A percentile compares a stretch with the other conserved stretches of the same genome.
phyloP scores from a whole-genome alignment of 352 stramenopile species.

The Globisporangium emineosum region DNA sequence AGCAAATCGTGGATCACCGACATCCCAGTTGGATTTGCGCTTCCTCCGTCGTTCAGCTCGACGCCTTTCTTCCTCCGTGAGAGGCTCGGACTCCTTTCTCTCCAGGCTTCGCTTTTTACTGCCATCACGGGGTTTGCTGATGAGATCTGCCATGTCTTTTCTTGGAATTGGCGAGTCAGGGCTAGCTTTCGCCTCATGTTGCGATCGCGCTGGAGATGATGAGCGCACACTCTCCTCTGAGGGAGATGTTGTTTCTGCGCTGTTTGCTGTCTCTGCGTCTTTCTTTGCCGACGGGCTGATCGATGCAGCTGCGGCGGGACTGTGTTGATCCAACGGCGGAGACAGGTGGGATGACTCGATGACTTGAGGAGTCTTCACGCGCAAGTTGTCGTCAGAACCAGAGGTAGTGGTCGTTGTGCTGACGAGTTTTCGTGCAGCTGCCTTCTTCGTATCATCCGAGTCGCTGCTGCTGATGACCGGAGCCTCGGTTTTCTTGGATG shows the following conservation, averaged over 20 bases:
- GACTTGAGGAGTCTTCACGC: constrained; percentile 45
- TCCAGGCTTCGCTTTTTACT: constrained; percentile 45
- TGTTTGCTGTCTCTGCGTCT: constrained; percentile 16
- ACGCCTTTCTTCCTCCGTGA: constrained; percentile 58
- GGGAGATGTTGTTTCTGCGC: constrained; percentile 6
- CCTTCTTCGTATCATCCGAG: constrained; percentile 9
- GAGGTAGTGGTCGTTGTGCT: not conserved
- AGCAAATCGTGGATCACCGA: constrained; percentile 62
- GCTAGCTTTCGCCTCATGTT: constrained; percentile 8
- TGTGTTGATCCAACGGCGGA: constrained; percentile 43
- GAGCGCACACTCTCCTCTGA: not conserved
- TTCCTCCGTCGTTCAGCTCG: constrained; percentile 61
- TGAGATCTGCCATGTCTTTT: constrained; percentile 7
- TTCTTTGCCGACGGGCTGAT: constrained; percentile 59
- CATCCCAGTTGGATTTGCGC: constrained; percentile 81
- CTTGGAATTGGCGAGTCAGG: constrained; percentile 1
- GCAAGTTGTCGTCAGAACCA: constrained; percentile 21
- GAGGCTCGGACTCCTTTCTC: constrained; percentile 21
- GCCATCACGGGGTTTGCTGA: constrained; percentile 17
- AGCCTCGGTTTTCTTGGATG: not conserved
- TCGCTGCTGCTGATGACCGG: not conserved
- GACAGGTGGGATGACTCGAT: constrained; percentile 50
- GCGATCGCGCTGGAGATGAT: not conserved
- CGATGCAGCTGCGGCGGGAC: constrained; percentile 33
- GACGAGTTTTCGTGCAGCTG: not conserved